These are phyloP conservation scores for Citrus hindsii DNA, from an alignment of 345 rosid species.

Conservation along the genomic window DNA sequence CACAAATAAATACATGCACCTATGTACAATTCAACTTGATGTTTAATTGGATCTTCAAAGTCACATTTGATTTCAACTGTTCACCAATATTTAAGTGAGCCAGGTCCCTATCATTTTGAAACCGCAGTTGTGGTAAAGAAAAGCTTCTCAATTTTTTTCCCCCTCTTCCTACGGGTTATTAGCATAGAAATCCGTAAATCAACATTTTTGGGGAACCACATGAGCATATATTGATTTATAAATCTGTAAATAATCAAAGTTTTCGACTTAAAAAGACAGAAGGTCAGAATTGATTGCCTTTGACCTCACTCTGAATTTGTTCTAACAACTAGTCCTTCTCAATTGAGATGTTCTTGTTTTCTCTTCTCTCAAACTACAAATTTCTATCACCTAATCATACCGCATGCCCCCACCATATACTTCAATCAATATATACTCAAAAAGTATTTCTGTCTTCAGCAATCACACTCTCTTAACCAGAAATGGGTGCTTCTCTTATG, in stretches of 20 bases:
- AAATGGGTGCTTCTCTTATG: not conserved
- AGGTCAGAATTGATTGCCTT: constrained; percentile 3
- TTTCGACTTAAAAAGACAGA: not conserved
- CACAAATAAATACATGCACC: not conserved
- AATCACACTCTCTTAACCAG: not conserved
- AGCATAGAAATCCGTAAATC: not conserved
- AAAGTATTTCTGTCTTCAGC: not conserved
- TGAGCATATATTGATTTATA: not conserved
- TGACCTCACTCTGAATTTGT: not conserved
- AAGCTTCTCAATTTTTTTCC: not conserved
- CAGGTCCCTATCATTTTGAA: not conserved
- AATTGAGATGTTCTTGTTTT: not conserved
- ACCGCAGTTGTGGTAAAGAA: not conserved
- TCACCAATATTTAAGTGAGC: not conserved
- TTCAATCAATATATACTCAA: not conserved
- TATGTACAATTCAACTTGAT: too few relatives aligned
- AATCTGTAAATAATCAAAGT: too few relatives aligned
- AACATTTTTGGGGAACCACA: not conserved
- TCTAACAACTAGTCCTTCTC: not conserved
- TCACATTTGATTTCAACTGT: not conserved
- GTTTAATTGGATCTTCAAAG: not conserved
- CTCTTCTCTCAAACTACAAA: not conserved
- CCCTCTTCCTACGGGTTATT: too few relatives aligned
- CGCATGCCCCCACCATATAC: not conserved
- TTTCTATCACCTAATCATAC: not conserved